Conservation (phyloP, 148 eudicot genomes). For the Vaccinium vitisidaea region DNA sequence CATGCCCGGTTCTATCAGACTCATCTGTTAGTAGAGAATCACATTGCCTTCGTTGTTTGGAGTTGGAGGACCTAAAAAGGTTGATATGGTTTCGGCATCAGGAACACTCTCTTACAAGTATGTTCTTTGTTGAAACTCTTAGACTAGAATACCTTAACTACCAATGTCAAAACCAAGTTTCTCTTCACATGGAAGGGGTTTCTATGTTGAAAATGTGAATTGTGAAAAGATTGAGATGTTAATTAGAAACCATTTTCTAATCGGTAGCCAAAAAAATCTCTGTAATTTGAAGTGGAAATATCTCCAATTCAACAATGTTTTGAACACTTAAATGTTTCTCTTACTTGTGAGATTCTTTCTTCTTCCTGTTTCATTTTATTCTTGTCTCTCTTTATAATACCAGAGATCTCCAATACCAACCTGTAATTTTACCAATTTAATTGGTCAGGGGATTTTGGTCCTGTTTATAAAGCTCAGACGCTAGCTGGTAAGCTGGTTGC, state of each 20-base stretch:
- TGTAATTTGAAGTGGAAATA: background rate
- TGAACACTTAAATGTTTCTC: background rate
- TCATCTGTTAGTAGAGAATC: constrained; percentile 85
- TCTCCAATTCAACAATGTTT: background rate
- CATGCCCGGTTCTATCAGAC: constrained; percentile 66
- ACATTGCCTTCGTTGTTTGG: constrained; percentile 65
- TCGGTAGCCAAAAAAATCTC: background rate
- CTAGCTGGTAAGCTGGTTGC: constrained; percentile 86
- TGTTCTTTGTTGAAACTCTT: constrained; percentile 21
- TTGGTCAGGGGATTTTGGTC: constrained; percentile 98
- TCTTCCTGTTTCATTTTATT: constrained; percentile 3
- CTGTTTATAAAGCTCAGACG: constrained; percentile 92
- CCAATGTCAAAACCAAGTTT: background rate
- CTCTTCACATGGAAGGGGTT: background rate
- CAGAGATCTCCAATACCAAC: constrained; percentile 94
- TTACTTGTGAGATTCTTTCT: background rate
- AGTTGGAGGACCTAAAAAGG: constrained; percentile 44
- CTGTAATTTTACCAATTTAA: constrained; percentile 74
- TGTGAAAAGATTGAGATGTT: background rate
- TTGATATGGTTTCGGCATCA: constrained; percentile 66
- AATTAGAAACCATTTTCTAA: background rate
- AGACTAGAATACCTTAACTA: background rate
- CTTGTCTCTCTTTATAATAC: constrained; percentile 11
- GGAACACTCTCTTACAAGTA: constrained; percentile 87
- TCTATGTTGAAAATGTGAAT: background rate